Evolutionary conservation across 2,329 filamentous ascomycete species (phyloP), one percentile per base, ranked within the genome.

Genomic region (Diaporthe citrichinensis): DNA sequence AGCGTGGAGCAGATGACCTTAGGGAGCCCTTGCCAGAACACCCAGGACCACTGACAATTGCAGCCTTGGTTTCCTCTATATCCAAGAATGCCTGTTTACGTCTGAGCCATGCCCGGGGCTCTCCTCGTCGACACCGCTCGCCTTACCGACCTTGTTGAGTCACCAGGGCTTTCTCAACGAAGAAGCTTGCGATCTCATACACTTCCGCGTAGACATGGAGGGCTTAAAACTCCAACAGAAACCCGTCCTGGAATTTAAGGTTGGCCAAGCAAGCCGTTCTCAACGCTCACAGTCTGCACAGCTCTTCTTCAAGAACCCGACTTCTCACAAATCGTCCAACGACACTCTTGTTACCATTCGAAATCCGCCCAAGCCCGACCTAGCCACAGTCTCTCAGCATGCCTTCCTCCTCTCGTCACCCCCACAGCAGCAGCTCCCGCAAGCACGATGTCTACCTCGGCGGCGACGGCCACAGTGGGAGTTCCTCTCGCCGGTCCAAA

Each of bases 381-480:
- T 8, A 17, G 31, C 34, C 46, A 53, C 12, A n/a, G 1, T 53
- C 41, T 25, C 44, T 5, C 46, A 39, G 7, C n/a, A 69, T 69
- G 65, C 34, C 49, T 39, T 69, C 65, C 34, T 69, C 49, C 8
- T 55, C 65, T 53, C 46, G 49, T 14, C 49, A 41, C 65, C 41
- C 65, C 46, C 65, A 55, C 65, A 25, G 46, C 49, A 28, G 31
- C 49, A 53, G 65, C 46, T 69, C 65, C 65, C 49, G 46, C 65
- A 68, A 51, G 44, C 34, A 68, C 31, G 46, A 68, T 39, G 65
- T 68, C n/a, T 68, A 53, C n/a, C 65, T 68, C 23, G 44, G 65
- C 49, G 34, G 49, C n/a, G 31, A 51, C 46, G 31, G 46, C 49
- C 25, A 53, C 23, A 25, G 49, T 39, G n/a, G n/a, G 41, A 65